A percentile compares a stretch with the other conserved stretches of the same genome.
phyloP scores from a whole-genome alignment of 2,329 filamentous ascomycete genomes.

The Aspergillus sclerotialis region DNA sequence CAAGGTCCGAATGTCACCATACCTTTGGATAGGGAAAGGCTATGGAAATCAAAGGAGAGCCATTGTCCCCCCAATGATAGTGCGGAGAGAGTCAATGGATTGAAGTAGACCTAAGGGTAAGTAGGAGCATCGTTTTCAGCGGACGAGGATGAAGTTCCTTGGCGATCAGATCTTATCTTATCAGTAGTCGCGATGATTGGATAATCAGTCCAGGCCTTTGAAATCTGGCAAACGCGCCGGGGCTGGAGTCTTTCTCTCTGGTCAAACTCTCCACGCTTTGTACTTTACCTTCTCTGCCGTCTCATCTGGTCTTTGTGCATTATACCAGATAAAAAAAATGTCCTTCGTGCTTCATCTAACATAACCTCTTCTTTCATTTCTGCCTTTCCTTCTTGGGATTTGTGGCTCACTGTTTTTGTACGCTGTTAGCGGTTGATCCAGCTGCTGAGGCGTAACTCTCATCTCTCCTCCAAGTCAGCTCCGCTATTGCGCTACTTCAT shows the following conservation, averaged over 20 bases:
- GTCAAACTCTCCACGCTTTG: too few species aligned
- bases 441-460: too few species aligned
- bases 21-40: too few species aligned
- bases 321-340: not conserved
- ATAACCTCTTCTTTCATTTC: not conserved
- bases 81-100: too few species aligned
- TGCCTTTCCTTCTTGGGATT: not conserved
- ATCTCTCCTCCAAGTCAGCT: constrained; percentile 4
- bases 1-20: too few species aligned
- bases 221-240: constrained; percentile 4
- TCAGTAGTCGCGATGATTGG: constrained; percentile 25
- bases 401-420: constrained; percentile 5
- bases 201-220: not conserved
- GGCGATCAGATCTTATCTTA: constrained; percentile 36
- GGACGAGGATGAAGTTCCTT: constrained; percentile 12
- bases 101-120: too few species aligned
- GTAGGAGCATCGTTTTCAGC: too few species aligned
- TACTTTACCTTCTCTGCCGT: too few species aligned
- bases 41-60: constrained; percentile 2
- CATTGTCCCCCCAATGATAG: constrained; percentile 8
- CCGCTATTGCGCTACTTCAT: constrained; percentile 17
- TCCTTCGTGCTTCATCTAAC: not conserved
- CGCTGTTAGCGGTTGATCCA: constrained; percentile 9
- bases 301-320: constrained; percentile 3
- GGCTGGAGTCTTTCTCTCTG: constrained; percentile 3